phyloP scores from a whole-genome alignment of 1,284 basidiomycete species.

The Irpex rosettiformis region DNA sequence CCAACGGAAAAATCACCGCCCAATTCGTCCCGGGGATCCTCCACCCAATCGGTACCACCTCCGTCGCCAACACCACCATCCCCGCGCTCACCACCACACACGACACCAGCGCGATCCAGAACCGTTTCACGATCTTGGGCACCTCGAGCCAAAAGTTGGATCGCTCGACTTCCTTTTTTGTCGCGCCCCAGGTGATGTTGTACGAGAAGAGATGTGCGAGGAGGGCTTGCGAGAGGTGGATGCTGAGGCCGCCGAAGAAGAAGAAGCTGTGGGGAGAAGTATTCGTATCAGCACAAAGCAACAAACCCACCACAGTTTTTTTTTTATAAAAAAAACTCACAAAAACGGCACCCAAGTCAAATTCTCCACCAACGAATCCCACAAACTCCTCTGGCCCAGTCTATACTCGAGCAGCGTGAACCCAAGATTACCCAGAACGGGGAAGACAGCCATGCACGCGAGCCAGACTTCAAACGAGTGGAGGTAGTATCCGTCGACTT shows the following conservation, averaged over 20 bases:
- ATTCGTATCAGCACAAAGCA: constrained; percentile 13
- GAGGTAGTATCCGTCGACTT: constrained; percentile 69
- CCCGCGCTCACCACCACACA: constrained; percentile 41
- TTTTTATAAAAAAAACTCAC: no score
- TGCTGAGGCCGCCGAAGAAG: constrained; percentile 79
- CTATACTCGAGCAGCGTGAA: constrained; percentile 76
- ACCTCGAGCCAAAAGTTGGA: constrained; percentile 88
- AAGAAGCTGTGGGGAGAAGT: constrained; percentile 55
- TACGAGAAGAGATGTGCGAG: constrained; percentile 81
- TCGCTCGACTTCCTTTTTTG: constrained; percentile 75
- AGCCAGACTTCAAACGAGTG: constrained; percentile 76
- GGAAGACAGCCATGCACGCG: constrained; percentile 75
- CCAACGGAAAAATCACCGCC: constrained; percentile 68
- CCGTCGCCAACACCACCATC: constrained; percentile 54
- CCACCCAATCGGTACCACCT: constrained; percentile 57
- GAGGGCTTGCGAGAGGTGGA: constrained; percentile 71
- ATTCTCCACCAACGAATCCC: constrained; percentile 58
- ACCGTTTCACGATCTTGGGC: constrained; percentile 73
- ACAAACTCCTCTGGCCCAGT: constrained; percentile 57
- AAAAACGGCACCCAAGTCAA: constrained; percentile 77
- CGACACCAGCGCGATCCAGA: constrained; percentile 60
- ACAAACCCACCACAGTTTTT: background rate
- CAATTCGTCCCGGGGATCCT: constrained; percentile 54
- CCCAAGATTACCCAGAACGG: constrained; percentile 65
- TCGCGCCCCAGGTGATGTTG: constrained; percentile 81